Evolutionary conservation across 768 basidiomycete species (phyloP).

Genomic region (Lactifluus piperatus): DNA sequence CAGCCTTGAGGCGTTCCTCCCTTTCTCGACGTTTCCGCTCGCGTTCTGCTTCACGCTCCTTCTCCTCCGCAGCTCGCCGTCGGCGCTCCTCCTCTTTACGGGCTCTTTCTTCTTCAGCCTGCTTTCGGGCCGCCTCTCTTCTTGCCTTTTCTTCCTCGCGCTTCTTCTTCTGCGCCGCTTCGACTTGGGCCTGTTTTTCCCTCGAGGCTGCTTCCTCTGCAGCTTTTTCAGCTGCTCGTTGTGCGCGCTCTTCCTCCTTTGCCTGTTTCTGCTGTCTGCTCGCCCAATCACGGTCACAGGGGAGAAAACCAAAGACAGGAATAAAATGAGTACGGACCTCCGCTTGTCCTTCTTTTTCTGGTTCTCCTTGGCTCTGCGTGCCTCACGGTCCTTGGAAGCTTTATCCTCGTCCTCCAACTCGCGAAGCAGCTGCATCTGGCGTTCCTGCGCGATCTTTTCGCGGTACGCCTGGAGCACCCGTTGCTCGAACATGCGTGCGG

Average conservation of each 20-base stretch:
- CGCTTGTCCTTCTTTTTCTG: constrained; percentile 99
- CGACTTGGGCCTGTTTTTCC: constrained; percentile 65
- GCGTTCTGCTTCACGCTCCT: constrained; percentile 68
- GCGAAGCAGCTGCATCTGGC: constrained; percentile 84
- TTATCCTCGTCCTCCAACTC: constrained; percentile 97
- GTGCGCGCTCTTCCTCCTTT: constrained; percentile 87
- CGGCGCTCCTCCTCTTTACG: constrained; percentile 80
- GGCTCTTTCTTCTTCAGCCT: constrained; percentile 73
- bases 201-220: constrained; percentile 76
- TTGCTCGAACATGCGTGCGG: constrained; percentile 99
- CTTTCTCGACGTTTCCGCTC: constrained; percentile 68
- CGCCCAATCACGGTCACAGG: neutral
- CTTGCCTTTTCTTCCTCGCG: constrained; percentile 81
- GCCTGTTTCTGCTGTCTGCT: constrained; percentile 81
- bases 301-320: constrained; percentile 5
- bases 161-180: constrained; percentile 73
- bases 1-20: constrained; percentile 50
- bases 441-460: constrained; percentile 93
- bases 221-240: constrained; percentile 74
- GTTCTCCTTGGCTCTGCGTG: constrained; percentile 85
- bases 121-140: constrained; percentile 68
- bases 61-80: constrained; percentile 69
- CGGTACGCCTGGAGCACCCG: constrained; percentile 94
- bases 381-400: constrained; percentile 75
- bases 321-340: constrained; percentile 41